Percentiles rank a stretch among this genome's conserved stretches.
Conservation (phyloP, 768 basidiomycete species). For the Boletus vermiculosoides region DNA sequence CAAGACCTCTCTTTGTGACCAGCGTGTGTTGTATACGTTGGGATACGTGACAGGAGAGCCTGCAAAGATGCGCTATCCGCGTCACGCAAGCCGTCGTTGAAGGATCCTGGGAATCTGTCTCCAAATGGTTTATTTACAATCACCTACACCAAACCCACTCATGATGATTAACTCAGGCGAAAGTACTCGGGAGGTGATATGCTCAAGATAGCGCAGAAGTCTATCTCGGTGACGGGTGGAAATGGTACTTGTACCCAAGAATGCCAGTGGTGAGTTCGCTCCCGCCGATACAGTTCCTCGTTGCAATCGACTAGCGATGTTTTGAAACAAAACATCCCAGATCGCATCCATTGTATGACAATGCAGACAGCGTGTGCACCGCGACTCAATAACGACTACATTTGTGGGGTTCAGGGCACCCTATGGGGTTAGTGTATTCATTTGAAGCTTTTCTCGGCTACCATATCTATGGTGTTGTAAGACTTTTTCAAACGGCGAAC, state of each 20-base stretch:
- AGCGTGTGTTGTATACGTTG: background rate
- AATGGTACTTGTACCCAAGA: background rate
- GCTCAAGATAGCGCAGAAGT: too few relatives aligned
- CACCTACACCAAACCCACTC: too few relatives aligned
- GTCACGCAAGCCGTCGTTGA: too few relatives aligned
- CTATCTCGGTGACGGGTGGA: too few relatives aligned
- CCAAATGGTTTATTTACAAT: too few relatives aligned
- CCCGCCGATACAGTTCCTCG: background rate
- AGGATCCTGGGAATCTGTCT: too few relatives aligned
- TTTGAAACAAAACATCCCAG: background rate
- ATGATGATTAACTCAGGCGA: too few relatives aligned
- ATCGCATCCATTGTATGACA: background rate
- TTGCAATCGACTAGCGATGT: background rate
- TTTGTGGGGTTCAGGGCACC: too few relatives aligned
- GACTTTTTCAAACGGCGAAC: background rate
- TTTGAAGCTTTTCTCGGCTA: background rate
- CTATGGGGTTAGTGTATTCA: background rate
- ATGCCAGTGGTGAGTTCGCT: background rate
- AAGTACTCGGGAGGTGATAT: too few relatives aligned
- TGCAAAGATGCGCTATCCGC: too few relatives aligned
- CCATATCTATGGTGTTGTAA: background rate
- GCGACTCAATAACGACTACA: too few relatives aligned
- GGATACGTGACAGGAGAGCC: background rate
- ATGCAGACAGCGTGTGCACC: background rate
- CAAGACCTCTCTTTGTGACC: background rate